A percentile compares a stretch with the other conserved stretches of the same genome.
These are phyloP conservation scores for Breynia disticha DNA, from an alignment of 441 rosid species.

Conservation along the genomic window DNA sequence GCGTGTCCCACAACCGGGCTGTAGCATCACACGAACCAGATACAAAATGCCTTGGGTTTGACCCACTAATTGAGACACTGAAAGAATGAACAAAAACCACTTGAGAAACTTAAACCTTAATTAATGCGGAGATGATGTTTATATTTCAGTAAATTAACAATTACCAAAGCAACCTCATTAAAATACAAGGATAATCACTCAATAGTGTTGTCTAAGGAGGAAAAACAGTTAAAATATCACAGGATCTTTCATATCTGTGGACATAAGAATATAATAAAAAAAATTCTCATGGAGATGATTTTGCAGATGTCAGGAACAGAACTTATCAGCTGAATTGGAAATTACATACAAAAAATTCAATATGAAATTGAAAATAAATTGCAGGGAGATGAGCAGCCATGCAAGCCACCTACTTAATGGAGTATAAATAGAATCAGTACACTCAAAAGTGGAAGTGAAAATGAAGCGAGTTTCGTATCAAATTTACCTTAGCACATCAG, in stretches of 20 bases:
- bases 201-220: too few species aligned
- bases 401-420: background rate
- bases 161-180: background rate
- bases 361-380: background rate
- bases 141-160: background rate
- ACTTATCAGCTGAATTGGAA: background rate
- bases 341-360: too few species aligned
- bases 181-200: too few species aligned
- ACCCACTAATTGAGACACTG: slow-evolving; percentile 78
- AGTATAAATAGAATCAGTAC: background rate
- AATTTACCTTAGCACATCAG: slow-evolving; percentile 78
- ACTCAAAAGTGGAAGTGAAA: background rate
- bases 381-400: background rate
- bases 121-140: background rate
- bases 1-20: slow-evolving; percentile 93
- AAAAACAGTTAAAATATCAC: too few species aligned
- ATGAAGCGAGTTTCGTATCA: too few species aligned
- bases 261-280: background rate
- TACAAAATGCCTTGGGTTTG: slow-evolving; percentile 70
- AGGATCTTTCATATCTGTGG: background rate
- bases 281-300: background rate
- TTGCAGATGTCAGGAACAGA: background rate
- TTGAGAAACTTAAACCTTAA: background rate
- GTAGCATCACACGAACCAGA: slow-evolving; percentile 96
- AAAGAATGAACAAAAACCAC: slow-evolving; percentile 15